These are phyloP conservation scores for Didymella glomerata DNA, from an alignment of 2,329 filamentous ascomycete genomes.

Conservation along the genomic window DNA sequence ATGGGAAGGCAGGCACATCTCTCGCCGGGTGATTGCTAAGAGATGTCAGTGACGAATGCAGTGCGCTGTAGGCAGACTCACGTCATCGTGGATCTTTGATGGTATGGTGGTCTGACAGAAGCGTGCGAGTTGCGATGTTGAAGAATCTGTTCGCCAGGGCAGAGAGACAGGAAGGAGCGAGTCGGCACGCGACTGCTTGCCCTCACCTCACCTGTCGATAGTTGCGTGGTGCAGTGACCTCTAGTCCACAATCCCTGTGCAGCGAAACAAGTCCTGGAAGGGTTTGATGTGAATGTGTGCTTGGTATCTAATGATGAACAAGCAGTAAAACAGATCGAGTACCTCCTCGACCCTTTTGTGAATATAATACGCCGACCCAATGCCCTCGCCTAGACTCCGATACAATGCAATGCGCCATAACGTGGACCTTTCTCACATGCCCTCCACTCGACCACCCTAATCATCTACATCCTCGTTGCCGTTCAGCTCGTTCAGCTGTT, in stretches of 20 bases:
- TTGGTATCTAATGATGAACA: slow-evolving; percentile 16
- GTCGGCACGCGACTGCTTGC: no score
- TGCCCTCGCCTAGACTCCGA: slow-evolving; percentile 10
- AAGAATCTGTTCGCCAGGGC: no score
- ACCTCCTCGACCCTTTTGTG: background rate
- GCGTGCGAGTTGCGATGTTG: no score
- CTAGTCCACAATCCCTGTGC: background rate
- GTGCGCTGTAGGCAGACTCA: no score
- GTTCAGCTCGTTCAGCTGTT: slow-evolving; percentile 52
- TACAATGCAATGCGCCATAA: slow-evolving; percentile 10
- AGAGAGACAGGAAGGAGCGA: no score
- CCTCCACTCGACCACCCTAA: background rate
- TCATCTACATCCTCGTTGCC: slow-evolving; percentile 33
- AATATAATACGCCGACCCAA: slow-evolving; percentile 12
- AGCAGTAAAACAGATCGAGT: background rate
- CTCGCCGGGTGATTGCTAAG: no score
- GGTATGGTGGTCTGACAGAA: no score
- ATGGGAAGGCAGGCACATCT: no score
- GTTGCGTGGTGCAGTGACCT: background rate
- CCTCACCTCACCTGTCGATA: background rate
- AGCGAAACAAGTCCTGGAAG: background rate
- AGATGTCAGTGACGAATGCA: no score
- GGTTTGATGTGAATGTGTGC: background rate
- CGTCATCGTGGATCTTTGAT: no score
- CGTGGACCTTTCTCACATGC: background rate